Percentiles rank a stretch among this genome's conserved stretches.
Conservation (phyloP, 768 basidiomycete genomes). For the Lyophyllum semitale region DNA sequence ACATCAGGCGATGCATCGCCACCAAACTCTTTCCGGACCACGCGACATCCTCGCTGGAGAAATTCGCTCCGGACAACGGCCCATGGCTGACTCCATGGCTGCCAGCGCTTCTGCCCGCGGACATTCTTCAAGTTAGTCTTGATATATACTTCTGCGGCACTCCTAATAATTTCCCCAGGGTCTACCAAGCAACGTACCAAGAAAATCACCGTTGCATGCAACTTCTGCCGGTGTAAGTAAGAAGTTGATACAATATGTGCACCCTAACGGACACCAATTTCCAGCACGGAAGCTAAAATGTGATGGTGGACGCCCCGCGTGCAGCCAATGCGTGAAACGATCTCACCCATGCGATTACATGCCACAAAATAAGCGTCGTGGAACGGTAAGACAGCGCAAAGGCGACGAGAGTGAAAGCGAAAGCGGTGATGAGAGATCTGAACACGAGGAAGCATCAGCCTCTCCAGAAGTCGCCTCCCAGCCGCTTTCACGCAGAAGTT, state of each 20-base stretch:
- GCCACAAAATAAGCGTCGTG: conserved; percentile 75
- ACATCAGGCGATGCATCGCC: conserved; percentile 44
- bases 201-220: conserved; percentile 89
- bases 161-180: conserved; percentile 34
- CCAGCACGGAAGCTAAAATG: conserved; percentile 87
- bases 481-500: conserved; percentile 47
- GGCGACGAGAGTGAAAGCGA: conserved; percentile 71
- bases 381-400: conserved; percentile 55
- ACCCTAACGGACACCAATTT: conserved; percentile 18
- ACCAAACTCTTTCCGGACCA: conserved; percentile 44
- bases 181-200: conserved; percentile 71
- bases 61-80: conserved; percentile 44
- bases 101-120: conserved; percentile 34
- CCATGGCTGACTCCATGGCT: conserved; percentile 40
- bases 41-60: conserved; percentile 51
- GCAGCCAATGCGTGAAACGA: conserved; percentile 80
- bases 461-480: conserved; percentile 58
- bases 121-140: conserved; percentile 29
- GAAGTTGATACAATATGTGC: conserved; percentile 10
- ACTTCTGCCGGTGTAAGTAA: conserved; percentile 85
- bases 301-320: conserved; percentile 83
- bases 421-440: conserved; percentile 63
- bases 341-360: conserved; percentile 80
- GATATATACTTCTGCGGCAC: conserved; percentile 32
- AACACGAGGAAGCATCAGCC: conserved; percentile 51